phyloP scores from a whole-genome alignment of 2,329 filamentous ascomycete genomes.

The Teratosphaeria nubilosa region DNA sequence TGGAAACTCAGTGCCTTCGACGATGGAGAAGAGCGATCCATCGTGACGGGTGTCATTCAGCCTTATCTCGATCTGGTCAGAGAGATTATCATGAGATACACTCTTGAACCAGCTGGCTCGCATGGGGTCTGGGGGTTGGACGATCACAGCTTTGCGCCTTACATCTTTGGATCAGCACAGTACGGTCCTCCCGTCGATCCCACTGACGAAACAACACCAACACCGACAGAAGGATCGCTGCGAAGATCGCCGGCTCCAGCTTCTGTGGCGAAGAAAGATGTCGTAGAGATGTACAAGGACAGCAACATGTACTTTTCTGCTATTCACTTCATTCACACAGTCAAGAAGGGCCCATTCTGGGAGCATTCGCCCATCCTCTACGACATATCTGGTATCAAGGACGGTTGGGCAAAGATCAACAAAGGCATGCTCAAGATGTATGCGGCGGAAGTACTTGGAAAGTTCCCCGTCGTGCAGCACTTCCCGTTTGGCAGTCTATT shows the following conservation, averaged over 20 bases:
- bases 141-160: constrained; percentile 87
- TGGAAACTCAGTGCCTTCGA: constrained; percentile 84
- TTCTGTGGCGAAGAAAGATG: constrained; percentile 44
- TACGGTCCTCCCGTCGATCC: constrained; percentile 63
- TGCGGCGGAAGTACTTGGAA: constrained; percentile 87
- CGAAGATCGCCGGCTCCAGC: constrained; percentile 56
- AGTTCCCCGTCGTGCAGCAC: constrained; percentile 98
- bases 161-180: constrained; percentile 91
- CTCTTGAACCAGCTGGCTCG: constrained; percentile 85
- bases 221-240: constrained; percentile 71
- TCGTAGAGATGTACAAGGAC: constrained; percentile 31
- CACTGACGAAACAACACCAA: constrained; percentile 38
- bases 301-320: constrained; percentile 79
- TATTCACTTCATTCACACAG: constrained; percentile 92
- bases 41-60: constrained; percentile 74
- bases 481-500: constrained; percentile 48
- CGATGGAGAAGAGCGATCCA: constrained; percentile 60
- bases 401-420: constrained; percentile 96
- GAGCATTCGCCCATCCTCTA: constrained; percentile 84
- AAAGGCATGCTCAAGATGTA: constrained; percentile 99
- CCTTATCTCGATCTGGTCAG: constrained; percentile 77
- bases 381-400: constrained; percentile 82
- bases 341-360: constrained; percentile 95
- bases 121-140: constrained; percentile 99
- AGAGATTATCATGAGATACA: constrained; percentile 79